Conservation (phyloP, 2,329 filamentous ascomycete genomes). For the Colletotrichum tropicale region DNA sequence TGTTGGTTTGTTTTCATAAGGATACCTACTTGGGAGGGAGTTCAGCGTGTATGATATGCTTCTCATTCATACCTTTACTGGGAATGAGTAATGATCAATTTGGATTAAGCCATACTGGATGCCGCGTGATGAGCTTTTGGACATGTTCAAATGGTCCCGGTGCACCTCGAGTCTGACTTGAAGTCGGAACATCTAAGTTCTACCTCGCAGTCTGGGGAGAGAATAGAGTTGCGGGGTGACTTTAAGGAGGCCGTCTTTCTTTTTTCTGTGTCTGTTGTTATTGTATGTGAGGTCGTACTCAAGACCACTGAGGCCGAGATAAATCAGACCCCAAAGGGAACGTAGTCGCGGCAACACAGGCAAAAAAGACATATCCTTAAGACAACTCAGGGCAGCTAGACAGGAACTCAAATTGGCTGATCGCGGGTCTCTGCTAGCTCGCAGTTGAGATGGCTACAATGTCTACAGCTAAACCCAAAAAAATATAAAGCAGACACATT, state of each 20-base stretch:
- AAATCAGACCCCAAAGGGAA: background rate
- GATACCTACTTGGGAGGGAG: constrained; percentile 13
- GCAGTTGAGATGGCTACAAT: background rate
- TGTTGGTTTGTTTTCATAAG: background rate
- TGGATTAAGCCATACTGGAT: background rate
- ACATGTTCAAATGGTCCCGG: background rate
- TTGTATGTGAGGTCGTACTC: background rate
- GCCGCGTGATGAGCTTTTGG: background rate
- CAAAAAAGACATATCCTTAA: background rate
- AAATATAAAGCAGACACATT: background rate
- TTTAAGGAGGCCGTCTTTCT: background rate
- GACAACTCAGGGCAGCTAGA: background rate
- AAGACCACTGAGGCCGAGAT: background rate
- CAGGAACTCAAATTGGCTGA: background rate
- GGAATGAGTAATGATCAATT: constrained; percentile 2
- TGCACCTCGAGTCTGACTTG: background rate
- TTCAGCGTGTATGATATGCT: constrained; percentile 16
- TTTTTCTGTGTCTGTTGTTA: background rate
- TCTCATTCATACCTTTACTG: background rate
- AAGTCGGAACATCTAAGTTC: background rate
- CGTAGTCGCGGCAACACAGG: background rate
- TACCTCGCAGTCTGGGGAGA: background rate
- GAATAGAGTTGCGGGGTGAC: background rate
- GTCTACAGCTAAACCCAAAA: background rate
- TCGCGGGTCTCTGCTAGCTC: background rate